Conservation (phyloP, 129 eudicot genomes). For the Gnaphalium uliginosum region DNA sequence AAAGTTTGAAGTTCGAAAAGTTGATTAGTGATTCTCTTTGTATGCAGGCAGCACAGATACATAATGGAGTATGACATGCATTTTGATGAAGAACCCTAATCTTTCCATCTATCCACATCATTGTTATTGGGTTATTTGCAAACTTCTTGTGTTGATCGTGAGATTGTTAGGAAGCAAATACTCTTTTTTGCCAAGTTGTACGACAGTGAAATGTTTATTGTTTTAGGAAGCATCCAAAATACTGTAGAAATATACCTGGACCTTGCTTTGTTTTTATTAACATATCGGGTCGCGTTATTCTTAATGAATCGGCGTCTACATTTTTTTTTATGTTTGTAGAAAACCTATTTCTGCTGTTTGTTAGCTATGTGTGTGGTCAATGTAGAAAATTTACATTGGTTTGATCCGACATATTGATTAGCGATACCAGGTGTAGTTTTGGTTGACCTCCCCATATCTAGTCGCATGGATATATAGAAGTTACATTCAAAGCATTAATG, state of each 20-base stretch:
- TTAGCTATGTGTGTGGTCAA: not conserved
- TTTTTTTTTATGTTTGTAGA: not conserved
- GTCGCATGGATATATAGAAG: too few species aligned
- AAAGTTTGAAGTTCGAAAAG: not conserved
- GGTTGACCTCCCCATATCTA: too few species aligned
- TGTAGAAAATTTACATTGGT: too few species aligned
- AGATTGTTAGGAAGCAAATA: not conserved
- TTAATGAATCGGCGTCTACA: not conserved
- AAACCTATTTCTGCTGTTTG: not conserved
- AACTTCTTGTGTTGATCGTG: not conserved
- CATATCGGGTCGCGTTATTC: not conserved
- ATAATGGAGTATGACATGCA: not conserved
- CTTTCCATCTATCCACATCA: not conserved
- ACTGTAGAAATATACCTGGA: not conserved
- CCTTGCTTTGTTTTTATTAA: too few species aligned
- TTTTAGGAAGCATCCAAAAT: not conserved
- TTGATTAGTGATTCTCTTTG: not conserved
- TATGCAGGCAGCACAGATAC: slow-evolving; percentile 2
- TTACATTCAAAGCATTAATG: too few species aligned
- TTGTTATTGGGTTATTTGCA: not conserved
- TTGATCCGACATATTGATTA: too few species aligned
- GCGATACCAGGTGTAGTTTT: too few species aligned
- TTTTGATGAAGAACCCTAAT: not conserved
- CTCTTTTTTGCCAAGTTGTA: not conserved
- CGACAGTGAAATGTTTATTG: not conserved